Evolutionary conservation across 768 basidiomycete species (phyloP), one percentile per base, ranked within the genome.

Genomic region (Daedalea quercina): DNA sequence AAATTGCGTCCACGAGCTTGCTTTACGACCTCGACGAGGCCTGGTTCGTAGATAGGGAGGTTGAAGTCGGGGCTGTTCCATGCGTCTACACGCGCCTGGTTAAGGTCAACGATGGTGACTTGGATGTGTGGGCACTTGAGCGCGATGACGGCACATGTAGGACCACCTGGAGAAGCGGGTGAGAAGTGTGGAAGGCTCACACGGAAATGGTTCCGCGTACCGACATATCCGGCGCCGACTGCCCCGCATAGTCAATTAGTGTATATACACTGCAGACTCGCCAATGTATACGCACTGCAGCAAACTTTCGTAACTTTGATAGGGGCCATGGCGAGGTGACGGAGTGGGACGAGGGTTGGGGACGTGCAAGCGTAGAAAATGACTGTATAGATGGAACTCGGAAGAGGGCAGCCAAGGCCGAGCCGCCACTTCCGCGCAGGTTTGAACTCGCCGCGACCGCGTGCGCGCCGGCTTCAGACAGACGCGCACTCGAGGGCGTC

Each of bases 101-200:
- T 98, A 61, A 99, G 79, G 72, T 99, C 96, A 64, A 98, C 96
- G 63, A 99, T 99, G 63, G 94, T 99, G 66, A 99, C 95, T 42
- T 74, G 74, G 72, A 97, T 90, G 65, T 94, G 80, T 46, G 94
- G 91, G 68, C 93, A 95, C 70, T 91, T 94, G 60, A 90, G 76
- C 19, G 93, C 93, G 61, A 96, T 91, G 65, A 96, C 93, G 44
- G 94, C 89, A 67, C 93, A 95, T 42, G 94, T 97, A 23, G 94
- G 94, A 31, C 94, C 94, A 66, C 93, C 92, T 94, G 59, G 13
- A 44, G 42, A 54, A 34, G 54, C 25, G 44, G 2, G 17, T 42
- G 47, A 40, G 50, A 17, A 33, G 20, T 34, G 22, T 28, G 54
- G 31, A 23, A 48, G 25, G 22, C 23, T 31, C 22, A 40, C 28